Evolutionary conservation across 257 asterid species (phyloP), one percentile per base, ranked within the genome.

Genomic region (Nicotiana attenuata): DNA sequence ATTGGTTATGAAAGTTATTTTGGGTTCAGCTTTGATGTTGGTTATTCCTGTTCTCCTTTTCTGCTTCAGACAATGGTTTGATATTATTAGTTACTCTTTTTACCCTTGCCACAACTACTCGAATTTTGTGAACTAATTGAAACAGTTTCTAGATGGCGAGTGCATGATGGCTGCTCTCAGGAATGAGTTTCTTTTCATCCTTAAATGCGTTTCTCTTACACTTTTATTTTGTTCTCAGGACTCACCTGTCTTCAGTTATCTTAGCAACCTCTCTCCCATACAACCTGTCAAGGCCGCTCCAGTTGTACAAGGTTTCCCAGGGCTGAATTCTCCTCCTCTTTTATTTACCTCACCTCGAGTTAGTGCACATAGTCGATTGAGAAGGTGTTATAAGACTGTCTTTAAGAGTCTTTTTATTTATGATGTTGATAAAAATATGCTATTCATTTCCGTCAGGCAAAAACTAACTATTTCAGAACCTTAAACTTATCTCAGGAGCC

Each of bases 241-340:
- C 5, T 92, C 90, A 13, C 89, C 91, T 14, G 67, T 92, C 83
- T 91, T 84, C 81, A 85, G 88, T 83, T 89, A 84, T 84, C 83
- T 87, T 41, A 84, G 90, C 89, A 86, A 85, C 67, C 90, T 88
- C 78, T 92, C 97, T 83, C 92, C 93, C 16, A 85, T 88, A 81
- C 87, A 83, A 78, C 83, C 88, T 8, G 86, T 86, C 80, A 87
- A 86, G 55, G 75, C 84, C 20, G 84, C 83, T 57, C 38, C 83
- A 47, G 82, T 45, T 68, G 81, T 82, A 19, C 88, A 87, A 84
- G 88, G 85, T 67, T 87, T 87, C 80, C 86, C 87, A 5, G 92
- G 88, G 77, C 82, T 88, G 64, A 82, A 81, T 81, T 89, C 93
- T 82, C 92, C 94, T 9, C 87, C 91, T 24, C 84, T 84, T 81